Base-by-base conservation (phyloP, 306 rosid genomes). In the Albizia julibrissin region DNA sequence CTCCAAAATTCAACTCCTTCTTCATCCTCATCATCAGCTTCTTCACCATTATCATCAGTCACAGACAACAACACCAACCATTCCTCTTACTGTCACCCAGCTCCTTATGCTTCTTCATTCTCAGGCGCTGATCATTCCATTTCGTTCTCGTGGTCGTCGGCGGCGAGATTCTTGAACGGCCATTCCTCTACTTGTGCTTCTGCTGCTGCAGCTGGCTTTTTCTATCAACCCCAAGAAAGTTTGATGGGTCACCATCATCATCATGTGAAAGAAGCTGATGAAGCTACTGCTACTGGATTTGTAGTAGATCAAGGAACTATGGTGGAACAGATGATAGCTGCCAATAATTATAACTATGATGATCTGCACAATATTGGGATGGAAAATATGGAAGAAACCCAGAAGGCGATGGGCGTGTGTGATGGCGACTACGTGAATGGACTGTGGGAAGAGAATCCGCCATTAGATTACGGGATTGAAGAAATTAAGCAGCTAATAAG, bases 401-500 rank as follows among this genome's bases (percentile, higher is more conserved):
- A 89, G 68, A 82, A 87, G 64, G 68, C 79, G 29, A 82, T 85
- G 85, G 19, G n/a, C n/a, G n/a, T 75, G 50, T 74, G 84, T 56
- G 85, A 82, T 75, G 68, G 40, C 33, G 64, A 67, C 50, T 76
- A 64, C 69, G 69, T 22, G 43, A 78, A 56, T 84, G 86, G 85
- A 46, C 34, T 85, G 71, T 88, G 91, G 92, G 88, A 21, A 78
- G 90, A 89, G 73, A 80, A 82, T 69, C 82, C 88, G 8, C 82
- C 87, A 26, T 81, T 88, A 74, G 93, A 91, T 47, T 90, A 86
- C 85, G 94, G 91, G 15, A 31, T 87, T 22, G 90, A 95, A 44
- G 98, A 93, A 79, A 90, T 95, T 73, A 91, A 89, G 80, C 82
- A 90, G 89, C 78, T 90, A 29, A 85, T 91, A 61, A 87, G 89